Conservation (phyloP, 208 protist species). For the Borovskyia barvae region DNA sequence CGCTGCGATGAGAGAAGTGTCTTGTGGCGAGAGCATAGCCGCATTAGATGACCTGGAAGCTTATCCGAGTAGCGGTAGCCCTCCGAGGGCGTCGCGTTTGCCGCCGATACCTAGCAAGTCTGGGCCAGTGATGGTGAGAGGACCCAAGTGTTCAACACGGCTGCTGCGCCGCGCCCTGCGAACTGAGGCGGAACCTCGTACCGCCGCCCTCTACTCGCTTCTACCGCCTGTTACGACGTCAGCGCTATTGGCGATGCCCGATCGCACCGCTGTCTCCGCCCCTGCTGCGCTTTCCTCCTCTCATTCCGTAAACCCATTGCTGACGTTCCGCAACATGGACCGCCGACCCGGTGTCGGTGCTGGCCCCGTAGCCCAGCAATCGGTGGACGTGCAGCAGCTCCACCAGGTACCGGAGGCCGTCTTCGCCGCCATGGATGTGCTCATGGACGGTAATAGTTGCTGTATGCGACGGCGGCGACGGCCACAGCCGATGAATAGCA, state of each 20-base stretch:
- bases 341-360: slow-evolving; percentile 9
- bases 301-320: not conserved
- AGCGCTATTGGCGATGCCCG: not conserved
- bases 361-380: slow-evolving; percentile 10
- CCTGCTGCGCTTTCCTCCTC: not conserved
- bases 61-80: no score
- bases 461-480: slow-evolving; percentile 43
- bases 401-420: slow-evolving; percentile 13
- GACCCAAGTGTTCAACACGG: no score
- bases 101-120: no score
- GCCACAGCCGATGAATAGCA: not conserved
- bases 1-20: not conserved
- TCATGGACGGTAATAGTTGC: slow-evolving; percentile 72
- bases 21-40: no score
- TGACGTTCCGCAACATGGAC: slow-evolving; percentile 21
- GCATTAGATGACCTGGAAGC: no score
- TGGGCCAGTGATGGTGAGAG: no score
- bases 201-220: slow-evolving; percentile 10
- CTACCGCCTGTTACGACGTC: slow-evolving; percentile 1
- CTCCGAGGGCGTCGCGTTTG: no score
- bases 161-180: no score
- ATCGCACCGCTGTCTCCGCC: not conserved
- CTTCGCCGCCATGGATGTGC: slow-evolving; percentile 58
- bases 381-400: slow-evolving; percentile 21
- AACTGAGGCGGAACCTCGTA: no score